These are phyloP conservation scores for Sporothrix mexicana DNA, from an alignment of 2,329 filamentous ascomycete genomes.

Conservation along the genomic window DNA sequence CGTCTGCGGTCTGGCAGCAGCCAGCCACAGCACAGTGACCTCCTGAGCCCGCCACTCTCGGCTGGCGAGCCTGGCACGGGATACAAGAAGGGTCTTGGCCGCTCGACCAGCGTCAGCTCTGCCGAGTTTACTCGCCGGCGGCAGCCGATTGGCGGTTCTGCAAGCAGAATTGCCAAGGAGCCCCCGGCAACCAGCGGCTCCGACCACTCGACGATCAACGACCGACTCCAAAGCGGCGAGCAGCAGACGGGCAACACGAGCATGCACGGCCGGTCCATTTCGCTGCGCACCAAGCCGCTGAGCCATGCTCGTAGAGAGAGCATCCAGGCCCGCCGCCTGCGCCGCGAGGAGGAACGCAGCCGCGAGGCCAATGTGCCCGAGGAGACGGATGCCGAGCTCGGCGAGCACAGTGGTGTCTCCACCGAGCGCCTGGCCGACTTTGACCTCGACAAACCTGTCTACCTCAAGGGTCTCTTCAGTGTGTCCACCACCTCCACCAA, in stretches of 20 bases:
- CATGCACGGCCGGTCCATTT: conserved; percentile 59
- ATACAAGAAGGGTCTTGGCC: conserved; percentile 73
- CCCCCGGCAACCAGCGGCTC: conserved; percentile 78
- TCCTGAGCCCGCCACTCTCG: conserved; percentile 74
- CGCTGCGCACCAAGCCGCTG: conserved; percentile 81
- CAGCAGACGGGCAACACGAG: conserved; percentile 56
- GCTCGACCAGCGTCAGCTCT: conserved; percentile 91
- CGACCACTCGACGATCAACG: conserved; percentile 70
- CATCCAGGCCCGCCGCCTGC: conserved; percentile 82
- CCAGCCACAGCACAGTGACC: conserved; percentile 76
- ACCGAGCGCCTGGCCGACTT: conserved; percentile 68
- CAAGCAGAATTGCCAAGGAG: conserved; percentile 60
- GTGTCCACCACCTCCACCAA: conserved; percentile 96
- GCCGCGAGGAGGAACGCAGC: conserved; percentile 56
- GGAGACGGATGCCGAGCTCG: conserved; percentile 83
- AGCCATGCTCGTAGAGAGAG: conserved; percentile 89
- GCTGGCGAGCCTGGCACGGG: conserved; percentile 62
- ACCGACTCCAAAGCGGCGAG: conserved; percentile 58
- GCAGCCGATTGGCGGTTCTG: conserved; percentile 47
- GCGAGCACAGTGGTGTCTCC: conserved; percentile 64
- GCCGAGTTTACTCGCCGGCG: conserved; percentile 74
- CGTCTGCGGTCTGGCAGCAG: conserved; percentile 62
- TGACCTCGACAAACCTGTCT: conserved; percentile 90
- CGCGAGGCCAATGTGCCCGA: conserved; percentile 82
- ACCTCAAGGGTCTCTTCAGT: conserved; percentile 94